A percentile compares a stretch with the other conserved stretches of the same genome.
Conservation (phyloP, 75 land plant genomes). For the Cupressus sempervirens region DNA sequence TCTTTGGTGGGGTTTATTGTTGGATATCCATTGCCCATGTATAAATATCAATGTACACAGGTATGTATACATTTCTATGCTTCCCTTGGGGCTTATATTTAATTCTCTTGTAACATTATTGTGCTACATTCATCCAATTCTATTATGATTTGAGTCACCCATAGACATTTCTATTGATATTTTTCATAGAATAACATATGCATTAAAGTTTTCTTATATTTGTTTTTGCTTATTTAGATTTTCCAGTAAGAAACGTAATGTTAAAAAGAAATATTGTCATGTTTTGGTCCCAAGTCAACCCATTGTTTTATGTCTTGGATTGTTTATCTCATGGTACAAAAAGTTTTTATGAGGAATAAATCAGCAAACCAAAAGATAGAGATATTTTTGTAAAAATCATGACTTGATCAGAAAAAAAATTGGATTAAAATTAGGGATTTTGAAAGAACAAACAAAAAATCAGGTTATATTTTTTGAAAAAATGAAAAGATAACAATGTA, state of each 20-base stretch:
- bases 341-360: no score
- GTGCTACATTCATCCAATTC: not conserved
- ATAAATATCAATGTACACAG: conserved; percentile 23
- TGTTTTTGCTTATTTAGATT: no score
- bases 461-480: no score
- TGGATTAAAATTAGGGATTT: no score
- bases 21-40: conserved; percentile 57
- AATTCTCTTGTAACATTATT: not conserved
- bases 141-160: not conserved
- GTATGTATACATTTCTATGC: conserved; percentile 17
- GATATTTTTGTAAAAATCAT: no score
- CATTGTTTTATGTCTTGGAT: not conserved
- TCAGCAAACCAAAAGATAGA: no score
- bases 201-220: not conserved
- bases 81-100: not conserved
- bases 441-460: no score
- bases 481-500: no score
- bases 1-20: conserved; percentile 64
- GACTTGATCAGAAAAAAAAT: no score
- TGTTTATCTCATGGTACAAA: not conserved
- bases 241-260: no score
- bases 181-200: not conserved
- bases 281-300: not conserved
- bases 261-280: not conserved
- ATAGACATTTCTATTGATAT: not conserved